Evolutionary conservation across 2,329 filamentous ascomycete species (phyloP).

Genomic region (Hymenoscyphus linearis): DNA sequence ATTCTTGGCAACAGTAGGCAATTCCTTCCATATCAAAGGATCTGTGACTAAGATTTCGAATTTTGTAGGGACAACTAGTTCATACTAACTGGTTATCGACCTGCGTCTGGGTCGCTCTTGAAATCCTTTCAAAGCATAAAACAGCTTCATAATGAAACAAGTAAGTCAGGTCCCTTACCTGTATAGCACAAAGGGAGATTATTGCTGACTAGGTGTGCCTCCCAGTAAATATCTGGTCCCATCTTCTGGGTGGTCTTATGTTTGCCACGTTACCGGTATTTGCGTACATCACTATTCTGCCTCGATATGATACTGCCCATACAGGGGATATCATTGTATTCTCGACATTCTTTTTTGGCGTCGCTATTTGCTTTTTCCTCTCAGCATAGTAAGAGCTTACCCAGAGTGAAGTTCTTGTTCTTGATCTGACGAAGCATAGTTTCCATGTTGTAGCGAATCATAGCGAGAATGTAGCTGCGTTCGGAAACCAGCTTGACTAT

Average conservation of each 20-base stretch:
- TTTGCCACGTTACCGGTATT: slow-evolving; percentile 29
- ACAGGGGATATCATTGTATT: slow-evolving; percentile 36
- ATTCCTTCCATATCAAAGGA: not conserved
- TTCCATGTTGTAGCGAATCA: slow-evolving; percentile 37
- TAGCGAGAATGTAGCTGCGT: slow-evolving; percentile 31
- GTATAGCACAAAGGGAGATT: not conserved
- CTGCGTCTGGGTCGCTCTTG: slow-evolving; percentile 9
- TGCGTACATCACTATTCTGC: slow-evolving; percentile 25
- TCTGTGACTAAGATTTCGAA: not conserved
- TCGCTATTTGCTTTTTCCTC: slow-evolving; percentile 35
- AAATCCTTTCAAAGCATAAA: slow-evolving; percentile 7
- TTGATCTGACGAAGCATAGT: not conserved
- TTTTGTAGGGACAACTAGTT: not conserved
- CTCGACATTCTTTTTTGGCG: slow-evolving; percentile 36
- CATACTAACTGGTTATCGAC: not conserved
- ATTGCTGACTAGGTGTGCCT: slow-evolving; percentile 24
- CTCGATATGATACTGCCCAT: slow-evolving; percentile 32
- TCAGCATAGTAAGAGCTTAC: slow-evolving; percentile 32
- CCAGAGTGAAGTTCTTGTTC: not conserved
- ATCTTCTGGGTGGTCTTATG: slow-evolving; percentile 39
- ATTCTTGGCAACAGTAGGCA: not conserved
- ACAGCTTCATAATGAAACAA: slow-evolving; percentile 13
- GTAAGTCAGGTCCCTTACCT: not conserved
- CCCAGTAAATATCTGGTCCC: slow-evolving; percentile 38
- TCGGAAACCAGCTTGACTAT: slow-evolving; percentile 37